Percentiles rank a stretch among this genome's conserved stretches.
phyloP scores from a whole-genome alignment of 441 rosid species.

The Breynia disticha region DNA sequence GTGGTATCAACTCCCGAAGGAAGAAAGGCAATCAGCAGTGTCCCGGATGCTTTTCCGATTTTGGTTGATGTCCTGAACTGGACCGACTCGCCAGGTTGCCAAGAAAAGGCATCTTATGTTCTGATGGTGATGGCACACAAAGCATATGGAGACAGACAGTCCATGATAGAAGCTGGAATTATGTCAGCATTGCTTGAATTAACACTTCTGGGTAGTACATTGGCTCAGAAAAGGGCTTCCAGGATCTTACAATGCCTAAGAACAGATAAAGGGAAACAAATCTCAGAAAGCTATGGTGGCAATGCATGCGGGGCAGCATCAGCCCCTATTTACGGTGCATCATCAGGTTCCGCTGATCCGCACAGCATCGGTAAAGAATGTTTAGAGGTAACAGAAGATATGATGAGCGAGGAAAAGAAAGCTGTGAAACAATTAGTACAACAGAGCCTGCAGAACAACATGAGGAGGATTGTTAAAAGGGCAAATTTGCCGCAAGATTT shows the following conservation, averaged over 20 bases:
- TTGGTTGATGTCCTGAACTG: constrained; percentile 83
- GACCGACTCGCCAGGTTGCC: constrained; percentile 87
- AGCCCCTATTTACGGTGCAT: constrained; percentile 76
- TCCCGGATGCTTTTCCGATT: constrained; percentile 54
- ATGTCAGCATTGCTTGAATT: constrained; percentile 75
- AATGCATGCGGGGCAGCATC: constrained; percentile 54
- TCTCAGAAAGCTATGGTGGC: constrained; percentile 48
- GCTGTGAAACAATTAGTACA: constrained; percentile 92
- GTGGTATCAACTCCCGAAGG: constrained; percentile 72
- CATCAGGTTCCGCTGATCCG: constrained; percentile 35
- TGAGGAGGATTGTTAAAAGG: constrained; percentile 93
- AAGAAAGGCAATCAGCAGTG: constrained; percentile 52
- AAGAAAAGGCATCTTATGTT: constrained; percentile 78
- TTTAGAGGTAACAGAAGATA: constrained; percentile 43
- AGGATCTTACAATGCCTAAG: constrained; percentile 76
- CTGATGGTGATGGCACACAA: constrained; percentile 94
- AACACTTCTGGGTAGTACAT: constrained; percentile 79
- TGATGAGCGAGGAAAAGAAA: constrained; percentile 97
- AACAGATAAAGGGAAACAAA: constrained; percentile 85
- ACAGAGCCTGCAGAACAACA: constrained; percentile 90
- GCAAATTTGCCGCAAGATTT: constrained; percentile 96
- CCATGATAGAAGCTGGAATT: constrained; percentile 88
- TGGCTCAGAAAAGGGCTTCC: constrained; percentile 93
- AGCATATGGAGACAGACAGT: constrained; percentile 70
- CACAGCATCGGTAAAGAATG: constrained; percentile 34